These are phyloP conservation scores for Starmerella potacharoeniae DNA, from an alignment of 805 yeast genomes.

Conservation along the genomic window DNA sequence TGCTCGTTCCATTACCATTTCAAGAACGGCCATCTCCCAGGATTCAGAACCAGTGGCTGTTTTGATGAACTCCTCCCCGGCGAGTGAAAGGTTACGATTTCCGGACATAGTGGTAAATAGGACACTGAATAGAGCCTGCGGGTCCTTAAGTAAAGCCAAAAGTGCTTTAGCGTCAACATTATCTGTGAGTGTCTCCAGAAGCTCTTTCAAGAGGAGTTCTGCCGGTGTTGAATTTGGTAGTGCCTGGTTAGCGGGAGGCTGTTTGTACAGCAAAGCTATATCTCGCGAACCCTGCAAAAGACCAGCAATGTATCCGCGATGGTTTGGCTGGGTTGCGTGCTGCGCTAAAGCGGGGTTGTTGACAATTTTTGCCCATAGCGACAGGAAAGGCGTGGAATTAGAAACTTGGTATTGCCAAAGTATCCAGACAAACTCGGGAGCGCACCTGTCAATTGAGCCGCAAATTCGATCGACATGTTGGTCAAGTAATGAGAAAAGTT, in stretches of 20 bases:
- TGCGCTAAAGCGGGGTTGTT: background rate
- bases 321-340: background rate
- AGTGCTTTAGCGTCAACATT: background rate
- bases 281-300: constrained; percentile 7
- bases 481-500: background rate
- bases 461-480: background rate
- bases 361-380: background rate
- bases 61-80: constrained; percentile 13
- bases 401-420: constrained; percentile 9
- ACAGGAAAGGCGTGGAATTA: background rate
- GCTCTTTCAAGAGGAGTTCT: background rate
- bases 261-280: background rate
- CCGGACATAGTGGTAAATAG: constrained; percentile 9
- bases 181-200: constrained; percentile 10
- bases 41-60: constrained; percentile 5
- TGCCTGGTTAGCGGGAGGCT: background rate
- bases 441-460: background rate
- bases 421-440: background rate
- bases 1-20: constrained; percentile 1
- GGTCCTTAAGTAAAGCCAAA: background rate
- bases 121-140: background rate
- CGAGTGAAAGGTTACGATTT: constrained; percentile 4
- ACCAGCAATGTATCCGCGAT: constrained; percentile 1
- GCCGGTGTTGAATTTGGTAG: background rate
- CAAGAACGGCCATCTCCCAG: background rate